These are phyloP conservation scores for Globisporangium recalcitrans DNA, from an alignment of 352 stramenopile genomes.

Conservation along the genomic window DNA sequence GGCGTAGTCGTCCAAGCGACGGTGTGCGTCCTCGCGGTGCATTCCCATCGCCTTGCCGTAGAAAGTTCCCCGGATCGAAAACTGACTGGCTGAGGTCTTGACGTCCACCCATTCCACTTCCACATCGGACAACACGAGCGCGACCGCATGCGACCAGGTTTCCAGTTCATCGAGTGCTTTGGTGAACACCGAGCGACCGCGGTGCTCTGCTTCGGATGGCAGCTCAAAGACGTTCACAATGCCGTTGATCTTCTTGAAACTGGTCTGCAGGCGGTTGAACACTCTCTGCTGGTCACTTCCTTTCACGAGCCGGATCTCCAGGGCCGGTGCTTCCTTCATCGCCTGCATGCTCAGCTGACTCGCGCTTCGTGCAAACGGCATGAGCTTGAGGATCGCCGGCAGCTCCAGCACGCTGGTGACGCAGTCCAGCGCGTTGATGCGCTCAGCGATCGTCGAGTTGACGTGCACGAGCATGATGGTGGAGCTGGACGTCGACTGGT, in stretches of 20 bases:
- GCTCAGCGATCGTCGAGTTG: conserved; percentile 20
- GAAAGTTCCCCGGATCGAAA: conserved; percentile 23
- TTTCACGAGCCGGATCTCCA: conserved; percentile 62
- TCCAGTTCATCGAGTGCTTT: conserved; percentile 44
- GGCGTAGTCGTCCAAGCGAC: conserved; percentile 61
- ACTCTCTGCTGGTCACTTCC: conserved; percentile 26
- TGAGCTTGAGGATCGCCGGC: conserved; percentile 60
- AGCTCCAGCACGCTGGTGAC: conserved; percentile 41
- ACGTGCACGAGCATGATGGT: conserved; percentile 63
- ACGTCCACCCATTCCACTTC: conserved; percentile 67
- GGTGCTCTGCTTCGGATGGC: conserved; percentile 13
- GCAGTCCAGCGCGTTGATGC: conserved; percentile 39
- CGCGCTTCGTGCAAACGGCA: conserved; percentile 58
- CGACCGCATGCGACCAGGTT: conserved; percentile 57
- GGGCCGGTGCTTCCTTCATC: conserved; percentile 29
- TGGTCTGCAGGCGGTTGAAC: conserved; percentile 30
- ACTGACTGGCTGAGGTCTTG: conserved; percentile 29
- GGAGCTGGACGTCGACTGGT: conserved; percentile 25
- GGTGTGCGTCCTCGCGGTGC: conserved; percentile 2
- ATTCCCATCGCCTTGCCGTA: conserved; percentile 14
- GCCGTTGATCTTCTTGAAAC: conserved; percentile 37
- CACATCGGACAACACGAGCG: conserved; percentile 36
- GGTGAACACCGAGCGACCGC: conserved; percentile 42
- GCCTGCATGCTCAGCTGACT: conserved; percentile 31
- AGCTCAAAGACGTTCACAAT: conserved; percentile 59